Evolutionary conservation across 2,329 filamentous ascomycete species (phyloP).

Genomic region (Aspergillus oerlinghausenensis): DNA sequence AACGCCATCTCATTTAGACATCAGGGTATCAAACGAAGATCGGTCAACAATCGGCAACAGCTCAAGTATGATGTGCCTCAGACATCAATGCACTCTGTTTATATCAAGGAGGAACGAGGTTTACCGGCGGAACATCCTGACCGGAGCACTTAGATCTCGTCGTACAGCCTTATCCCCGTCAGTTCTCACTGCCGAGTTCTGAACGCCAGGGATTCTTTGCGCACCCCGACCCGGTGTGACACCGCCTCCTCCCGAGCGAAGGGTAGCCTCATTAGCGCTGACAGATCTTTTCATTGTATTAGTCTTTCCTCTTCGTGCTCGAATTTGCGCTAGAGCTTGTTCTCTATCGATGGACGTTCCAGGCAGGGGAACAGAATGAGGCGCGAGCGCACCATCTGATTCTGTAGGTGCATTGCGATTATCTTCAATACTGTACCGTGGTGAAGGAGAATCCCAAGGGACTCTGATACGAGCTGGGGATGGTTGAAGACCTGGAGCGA

Average conservation of each 20-base stretch:
- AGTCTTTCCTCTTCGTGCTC: constrained; percentile 44
- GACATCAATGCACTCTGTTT: background rate
- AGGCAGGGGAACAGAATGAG: constrained; percentile 27
- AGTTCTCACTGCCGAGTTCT: constrained; percentile 23
- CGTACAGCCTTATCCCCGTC: constrained; percentile 27
- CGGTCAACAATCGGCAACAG: constrained; percentile 7
- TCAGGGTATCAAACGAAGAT: constrained; percentile 25
- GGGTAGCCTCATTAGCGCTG: constrained; percentile 34
- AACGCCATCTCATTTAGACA: constrained; percentile 17
- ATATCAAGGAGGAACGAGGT: background rate
- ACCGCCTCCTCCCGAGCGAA: constrained; percentile 22
- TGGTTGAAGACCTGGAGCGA: constrained; percentile 6
- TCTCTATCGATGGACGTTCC: constrained; percentile 45
- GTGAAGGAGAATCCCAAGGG: constrained; percentile 6
- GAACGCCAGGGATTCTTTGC: constrained; percentile 32
- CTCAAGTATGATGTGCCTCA: constrained; percentile 8
- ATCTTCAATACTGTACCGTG: constrained; percentile 1
- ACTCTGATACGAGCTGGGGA: constrained; percentile 9
- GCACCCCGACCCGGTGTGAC: constrained; percentile 23
- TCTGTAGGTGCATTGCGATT: constrained; percentile 7
- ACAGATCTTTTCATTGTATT: constrained; percentile 39
- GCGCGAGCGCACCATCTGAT: constrained; percentile 21
- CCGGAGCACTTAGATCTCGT: constrained; percentile 36
- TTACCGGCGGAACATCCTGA: constrained; percentile 28
- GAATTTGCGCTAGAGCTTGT: constrained; percentile 46